These are phyloP conservation scores for Ceraceosorus bombacis DNA, from an alignment of 1,284 basidiomycete species.

Conservation along the genomic window DNA sequence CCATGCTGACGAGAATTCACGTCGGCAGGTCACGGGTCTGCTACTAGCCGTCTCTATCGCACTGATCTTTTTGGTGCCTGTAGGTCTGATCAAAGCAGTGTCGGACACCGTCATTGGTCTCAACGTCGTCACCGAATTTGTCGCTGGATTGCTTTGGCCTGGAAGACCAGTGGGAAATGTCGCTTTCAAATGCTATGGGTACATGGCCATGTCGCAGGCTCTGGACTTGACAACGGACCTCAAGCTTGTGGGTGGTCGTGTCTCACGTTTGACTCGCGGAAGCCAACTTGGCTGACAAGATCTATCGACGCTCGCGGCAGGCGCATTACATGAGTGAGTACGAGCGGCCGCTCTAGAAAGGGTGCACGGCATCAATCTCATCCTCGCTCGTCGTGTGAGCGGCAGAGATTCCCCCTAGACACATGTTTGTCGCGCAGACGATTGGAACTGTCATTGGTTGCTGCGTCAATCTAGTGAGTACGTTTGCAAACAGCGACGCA, in stretches of 20 bases:
- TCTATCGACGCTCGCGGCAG: not conserved
- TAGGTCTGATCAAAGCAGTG: constrained; percentile 53
- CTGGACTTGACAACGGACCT: constrained; percentile 51
- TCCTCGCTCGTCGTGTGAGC: too few relatives aligned
- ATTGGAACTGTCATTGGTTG: constrained; percentile 52
- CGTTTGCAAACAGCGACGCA: too few relatives aligned
- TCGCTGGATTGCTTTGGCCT: constrained; percentile 53
- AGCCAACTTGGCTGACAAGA: too few relatives aligned
- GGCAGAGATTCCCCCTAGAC: constrained; percentile 46
- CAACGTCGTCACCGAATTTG: constrained; percentile 45
- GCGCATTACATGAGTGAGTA: constrained; percentile 35
- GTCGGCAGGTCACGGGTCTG: constrained; percentile 50
- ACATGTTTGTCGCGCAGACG: constrained; percentile 54
- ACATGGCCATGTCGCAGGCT: constrained; percentile 50
- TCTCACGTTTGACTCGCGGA: too few relatives aligned
- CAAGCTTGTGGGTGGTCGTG: constrained; percentile 41
- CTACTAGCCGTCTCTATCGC: constrained; percentile 52
- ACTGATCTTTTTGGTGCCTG: constrained; percentile 48
- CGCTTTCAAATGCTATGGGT: constrained; percentile 49
- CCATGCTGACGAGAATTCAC: not conserved
- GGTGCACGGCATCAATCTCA: too few relatives aligned
- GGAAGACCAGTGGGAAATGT: constrained; percentile 52
- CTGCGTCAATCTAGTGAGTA: constrained; percentile 43
- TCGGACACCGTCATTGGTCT: constrained; percentile 52
- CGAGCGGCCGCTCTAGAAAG: too few relatives aligned